These are phyloP conservation scores for Aspergillus fumigatus DNA, from an alignment of 2,329 filamentous ascomycete species.

Conservation along the genomic window DNA sequence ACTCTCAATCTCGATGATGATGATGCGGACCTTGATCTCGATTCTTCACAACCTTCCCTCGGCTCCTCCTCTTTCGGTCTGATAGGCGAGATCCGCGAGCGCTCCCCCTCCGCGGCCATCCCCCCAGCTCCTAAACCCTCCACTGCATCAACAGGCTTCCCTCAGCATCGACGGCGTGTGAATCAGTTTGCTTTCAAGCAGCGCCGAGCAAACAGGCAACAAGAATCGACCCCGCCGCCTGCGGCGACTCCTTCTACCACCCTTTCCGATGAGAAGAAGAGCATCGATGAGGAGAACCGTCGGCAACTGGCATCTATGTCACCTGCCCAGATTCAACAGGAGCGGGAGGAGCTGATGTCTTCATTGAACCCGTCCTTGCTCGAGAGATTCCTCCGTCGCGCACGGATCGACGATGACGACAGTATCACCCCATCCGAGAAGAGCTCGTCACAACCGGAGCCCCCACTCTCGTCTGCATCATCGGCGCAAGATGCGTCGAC, in stretches of 20 bases:
- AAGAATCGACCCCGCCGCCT: slow-evolving; percentile 10
- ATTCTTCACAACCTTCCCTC: slow-evolving; percentile 13
- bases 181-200: slow-evolving; percentile 76
- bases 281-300: slow-evolving; percentile 80
- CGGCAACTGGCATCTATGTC: slow-evolving; percentile 73
- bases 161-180: slow-evolving; percentile 75
- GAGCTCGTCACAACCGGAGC: background rate
- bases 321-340: slow-evolving; percentile 71
- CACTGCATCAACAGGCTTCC: slow-evolving; percentile 65
- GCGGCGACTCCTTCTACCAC: slow-evolving; percentile 6
- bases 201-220: slow-evolving; percentile 43
- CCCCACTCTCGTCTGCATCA: background rate
- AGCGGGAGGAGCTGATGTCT: slow-evolving; percentile 74
- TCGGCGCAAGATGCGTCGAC: background rate
- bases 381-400: slow-evolving; percentile 68
- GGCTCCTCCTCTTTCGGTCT: slow-evolving; percentile 35
- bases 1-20: slow-evolving; percentile 56
- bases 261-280: slow-evolving; percentile 54
- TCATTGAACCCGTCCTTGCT: slow-evolving; percentile 71
- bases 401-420: slow-evolving; percentile 65
- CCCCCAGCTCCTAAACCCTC: slow-evolving; percentile 54
- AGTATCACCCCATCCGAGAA: slow-evolving; percentile 7
- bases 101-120: slow-evolving; percentile 48
- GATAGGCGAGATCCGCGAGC: slow-evolving; percentile 76
- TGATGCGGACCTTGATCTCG: slow-evolving; percentile 42